Base-by-base conservation (phyloP, 441 rosid genomes). In the Bocquillonia castaneifolia region DNA sequence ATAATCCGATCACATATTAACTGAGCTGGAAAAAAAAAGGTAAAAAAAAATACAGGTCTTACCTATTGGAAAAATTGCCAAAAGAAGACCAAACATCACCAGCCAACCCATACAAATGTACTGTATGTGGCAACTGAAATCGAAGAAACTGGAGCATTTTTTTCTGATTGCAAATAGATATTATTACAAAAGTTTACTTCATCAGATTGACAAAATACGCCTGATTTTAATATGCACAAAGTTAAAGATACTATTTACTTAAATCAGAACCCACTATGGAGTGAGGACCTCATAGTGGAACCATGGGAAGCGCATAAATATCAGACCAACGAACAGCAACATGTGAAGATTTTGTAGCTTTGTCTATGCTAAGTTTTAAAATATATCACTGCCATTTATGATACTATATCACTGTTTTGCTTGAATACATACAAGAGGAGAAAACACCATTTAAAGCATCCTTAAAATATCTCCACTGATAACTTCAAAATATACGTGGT, bases 71-170 rank as follows among this genome's bases (percentile, higher is more conserved):
- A 94, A 75, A 48, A 86, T 81, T 29, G 93, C 86, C 63, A 92
- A 79, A 74, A 87, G 78, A 52, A 92, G 84, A 44, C 97, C 93
- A 50, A 92, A 87, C 80, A 92, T 71, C 69, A 85, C 83, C 74
- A 90, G 68, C 96, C 97, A 94, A 80, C 97, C 90, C 77, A 92
- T 71, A 73, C 98, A 94, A 70, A 90, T 79, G 69, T 92, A 90
- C 61, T 90, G 99, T 70, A 90, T 80, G 77, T 92, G 99, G 81
- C 98, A 94, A 56, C 88, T 76, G 76, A 94, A 88, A 78, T 94
- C 91, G 32, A 94, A 90, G 81, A 90, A 87, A 42, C 95, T 80
- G 10, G 75, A 72, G 78, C 98, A 94, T 80, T 88, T 88, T 75
- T 77, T 77, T 73, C 97, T 90, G 86, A 68, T 57, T 22, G 69